Conservation (phyloP, 1,284 basidiomycete species). For the Cutaneotrichosporon mucoides region DNA sequence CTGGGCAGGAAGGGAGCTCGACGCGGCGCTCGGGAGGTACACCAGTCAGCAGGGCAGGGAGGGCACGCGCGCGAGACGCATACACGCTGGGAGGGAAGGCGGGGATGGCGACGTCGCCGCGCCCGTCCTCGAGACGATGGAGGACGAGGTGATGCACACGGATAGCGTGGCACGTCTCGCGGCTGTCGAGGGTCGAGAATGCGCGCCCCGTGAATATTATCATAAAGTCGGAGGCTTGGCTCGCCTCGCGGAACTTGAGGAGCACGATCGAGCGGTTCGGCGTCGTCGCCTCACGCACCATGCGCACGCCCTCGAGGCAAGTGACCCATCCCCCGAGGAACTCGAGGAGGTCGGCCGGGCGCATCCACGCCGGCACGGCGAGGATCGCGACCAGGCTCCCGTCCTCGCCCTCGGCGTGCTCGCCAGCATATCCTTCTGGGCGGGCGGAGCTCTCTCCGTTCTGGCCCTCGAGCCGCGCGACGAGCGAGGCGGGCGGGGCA, state of each 20-base stretch:
- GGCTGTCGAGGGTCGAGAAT: slow-evolving; percentile 67
- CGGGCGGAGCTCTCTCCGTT: slow-evolving; percentile 27
- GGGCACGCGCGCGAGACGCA: slow-evolving; percentile 55
- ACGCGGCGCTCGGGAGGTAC: slow-evolving; percentile 45
- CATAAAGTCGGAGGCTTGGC: slow-evolving; percentile 76
- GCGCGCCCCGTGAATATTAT: slow-evolving; percentile 84
- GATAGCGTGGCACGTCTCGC: slow-evolving; percentile 57
- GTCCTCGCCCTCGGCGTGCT: slow-evolving; percentile 47
- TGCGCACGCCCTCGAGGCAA: slow-evolving; percentile 78
- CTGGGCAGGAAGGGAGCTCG: slow-evolving; percentile 94
- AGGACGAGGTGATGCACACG: slow-evolving; percentile 38
- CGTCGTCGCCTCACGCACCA: slow-evolving; percentile 58
- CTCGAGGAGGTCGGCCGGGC: slow-evolving; percentile 80
- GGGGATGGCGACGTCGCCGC: slow-evolving; percentile 74
- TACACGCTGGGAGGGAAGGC: slow-evolving; percentile 61
- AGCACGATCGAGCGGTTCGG: slow-evolving; percentile 65
- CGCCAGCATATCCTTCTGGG: slow-evolving; percentile 39
- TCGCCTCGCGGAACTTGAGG: slow-evolving; percentile 74
- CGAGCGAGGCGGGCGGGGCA: slow-evolving; percentile 36
- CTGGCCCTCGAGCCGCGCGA: slow-evolving; percentile 35
- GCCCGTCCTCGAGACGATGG: slow-evolving; percentile 27
- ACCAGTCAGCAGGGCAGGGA: slow-evolving; percentile 31
- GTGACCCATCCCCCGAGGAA: slow-evolving; percentile 87
- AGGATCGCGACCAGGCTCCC: slow-evolving; percentile 76
- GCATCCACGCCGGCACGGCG: slow-evolving; percentile 90